Percentiles rank a stretch among this genome's conserved stretches.
These are phyloP conservation scores for Peronospora belbahrii DNA, from an alignment of 352 stramenopile genomes.

Conservation along the genomic window DNA sequence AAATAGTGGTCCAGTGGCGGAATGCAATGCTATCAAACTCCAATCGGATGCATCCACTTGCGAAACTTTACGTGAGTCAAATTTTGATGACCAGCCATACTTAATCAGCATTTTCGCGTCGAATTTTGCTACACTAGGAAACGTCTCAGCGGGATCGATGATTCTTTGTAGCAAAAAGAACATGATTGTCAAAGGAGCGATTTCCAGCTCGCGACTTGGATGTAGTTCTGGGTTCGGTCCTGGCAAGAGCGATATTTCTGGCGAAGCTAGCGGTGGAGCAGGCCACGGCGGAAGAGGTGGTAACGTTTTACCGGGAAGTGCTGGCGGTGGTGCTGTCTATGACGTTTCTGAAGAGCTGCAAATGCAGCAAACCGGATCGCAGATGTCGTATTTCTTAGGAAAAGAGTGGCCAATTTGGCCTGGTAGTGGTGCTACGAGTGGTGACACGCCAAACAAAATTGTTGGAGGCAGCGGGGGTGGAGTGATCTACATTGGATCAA, in stretches of 20 bases:
- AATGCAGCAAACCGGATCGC: constrained; percentile 9
- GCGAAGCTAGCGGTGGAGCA: constrained; percentile 51
- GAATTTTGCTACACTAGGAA: constrained; percentile 27
- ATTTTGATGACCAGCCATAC: constrained; percentile 24
- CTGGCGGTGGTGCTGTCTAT: constrained; percentile 36
- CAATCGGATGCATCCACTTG: constrained; percentile 39
- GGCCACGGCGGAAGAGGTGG: constrained; percentile 60
- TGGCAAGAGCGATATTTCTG: constrained; percentile 40
- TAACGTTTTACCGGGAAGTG: constrained; percentile 47
- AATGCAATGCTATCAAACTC: constrained; percentile 34
- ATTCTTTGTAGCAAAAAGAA: constrained; percentile 41
- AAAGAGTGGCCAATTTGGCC: constrained; percentile 56
- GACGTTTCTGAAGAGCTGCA: constrained; percentile 25
- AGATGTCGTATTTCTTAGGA: constrained; percentile 8
- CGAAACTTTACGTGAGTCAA: constrained; percentile 15
- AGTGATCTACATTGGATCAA: constrained; percentile 57
- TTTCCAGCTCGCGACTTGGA: constrained; percentile 38
- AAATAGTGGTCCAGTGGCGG: constrained; percentile 35
- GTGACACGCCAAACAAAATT: constrained; percentile 41
- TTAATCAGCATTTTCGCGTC: constrained; percentile 40
- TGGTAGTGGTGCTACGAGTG: constrained; percentile 49
- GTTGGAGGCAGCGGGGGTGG: constrained; percentile 61
- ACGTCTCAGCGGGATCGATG: constrained; percentile 49
- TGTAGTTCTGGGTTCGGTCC: constrained; percentile 44
- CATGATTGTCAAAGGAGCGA: constrained; percentile 30